phyloP scores from a whole-genome alignment of 495 filamentous ascomycete genomes.

The Podospora sp. region DNA sequence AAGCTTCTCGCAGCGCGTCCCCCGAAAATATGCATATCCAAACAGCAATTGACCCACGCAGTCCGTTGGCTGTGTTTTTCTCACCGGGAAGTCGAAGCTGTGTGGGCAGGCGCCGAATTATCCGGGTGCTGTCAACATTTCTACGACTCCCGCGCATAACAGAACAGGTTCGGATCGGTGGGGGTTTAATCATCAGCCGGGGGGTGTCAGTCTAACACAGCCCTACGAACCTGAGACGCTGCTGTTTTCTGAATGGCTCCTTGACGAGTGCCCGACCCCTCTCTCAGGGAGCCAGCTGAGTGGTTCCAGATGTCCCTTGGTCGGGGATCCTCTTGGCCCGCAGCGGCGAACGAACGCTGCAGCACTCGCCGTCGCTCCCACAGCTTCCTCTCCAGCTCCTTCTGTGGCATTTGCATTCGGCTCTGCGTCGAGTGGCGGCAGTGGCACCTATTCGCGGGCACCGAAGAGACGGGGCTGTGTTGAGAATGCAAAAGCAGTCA shows the following conservation, averaged over 20 bases:
- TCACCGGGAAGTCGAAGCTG: no score
- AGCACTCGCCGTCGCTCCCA: neutral
- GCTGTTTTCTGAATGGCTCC: conserved; percentile 17
- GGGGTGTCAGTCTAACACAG: conserved; percentile 27
- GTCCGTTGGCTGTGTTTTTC: no score
- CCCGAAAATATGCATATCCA: neutral
- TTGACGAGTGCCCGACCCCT: conserved; percentile 7
- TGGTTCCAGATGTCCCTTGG: neutral
- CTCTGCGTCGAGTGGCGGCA: neutral
- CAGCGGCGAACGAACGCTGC: neutral
- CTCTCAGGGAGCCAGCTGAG: neutral
- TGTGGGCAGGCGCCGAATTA: no score
- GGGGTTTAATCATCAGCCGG: neutral
- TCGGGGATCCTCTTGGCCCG: neutral
- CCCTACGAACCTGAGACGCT: conserved; percentile 21
- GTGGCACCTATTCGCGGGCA: neutral
- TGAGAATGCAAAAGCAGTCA: neutral
- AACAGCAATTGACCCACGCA: neutral
- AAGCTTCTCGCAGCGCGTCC: neutral
- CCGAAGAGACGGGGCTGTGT: neutral
- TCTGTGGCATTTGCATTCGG: neutral
- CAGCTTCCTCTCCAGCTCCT: neutral
- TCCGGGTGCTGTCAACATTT: no score
- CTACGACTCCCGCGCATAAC: no score
- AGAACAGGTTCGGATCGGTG: neutral